Conservation (phyloP, 2,329 filamentous ascomycete genomes). For the Chaetomium sp. region DNA sequence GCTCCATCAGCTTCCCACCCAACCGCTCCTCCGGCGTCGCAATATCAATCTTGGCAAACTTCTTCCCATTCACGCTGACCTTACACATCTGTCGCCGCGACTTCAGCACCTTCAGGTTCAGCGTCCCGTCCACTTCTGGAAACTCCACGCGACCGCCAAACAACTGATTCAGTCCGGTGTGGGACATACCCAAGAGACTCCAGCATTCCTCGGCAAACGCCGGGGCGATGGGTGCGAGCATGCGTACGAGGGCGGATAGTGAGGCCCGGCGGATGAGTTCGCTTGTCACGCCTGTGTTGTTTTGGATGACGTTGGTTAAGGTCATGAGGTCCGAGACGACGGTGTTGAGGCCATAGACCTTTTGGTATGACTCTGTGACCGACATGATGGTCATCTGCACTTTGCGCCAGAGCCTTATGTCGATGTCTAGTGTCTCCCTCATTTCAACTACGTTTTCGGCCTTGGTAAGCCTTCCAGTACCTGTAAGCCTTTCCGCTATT, state of each 20-base stretch:
- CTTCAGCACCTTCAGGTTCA: conserved; percentile 42
- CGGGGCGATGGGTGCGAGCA: conserved; percentile 74
- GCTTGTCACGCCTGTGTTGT: conserved; percentile 35
- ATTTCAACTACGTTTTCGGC: conserved; percentile 26
- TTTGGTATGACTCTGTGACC: conserved; percentile 61
- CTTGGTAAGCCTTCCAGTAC: no score
- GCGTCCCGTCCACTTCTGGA: conserved; percentile 49
- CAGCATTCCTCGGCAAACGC: conserved; percentile 78
- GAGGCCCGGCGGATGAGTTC: conserved; percentile 43
- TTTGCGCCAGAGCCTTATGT: conserved; percentile 52
- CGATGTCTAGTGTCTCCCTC: conserved; percentile 34
- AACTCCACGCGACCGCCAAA: conserved; percentile 45
- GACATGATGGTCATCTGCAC: conserved; percentile 62
- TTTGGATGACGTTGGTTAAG: conserved; percentile 63
- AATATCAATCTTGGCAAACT: conserved; percentile 62
- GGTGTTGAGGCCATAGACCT: conserved; percentile 74
- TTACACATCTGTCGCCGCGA: conserved; percentile 50
- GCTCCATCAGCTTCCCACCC: conserved; percentile 40
- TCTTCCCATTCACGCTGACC: conserved; percentile 75
- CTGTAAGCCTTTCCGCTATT: conserved; percentile 16
- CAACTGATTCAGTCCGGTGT: conserved; percentile 25
- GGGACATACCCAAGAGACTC: conserved; percentile 45
- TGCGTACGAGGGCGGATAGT: conserved; percentile 53
- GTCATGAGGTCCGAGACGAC: conserved; percentile 76
- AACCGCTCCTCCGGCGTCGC: conserved; percentile 41